These are phyloP conservation scores for Xylariomycetidae sp. DNA, from an alignment of 2,329 filamentous ascomycete species.

Conservation along the genomic window DNA sequence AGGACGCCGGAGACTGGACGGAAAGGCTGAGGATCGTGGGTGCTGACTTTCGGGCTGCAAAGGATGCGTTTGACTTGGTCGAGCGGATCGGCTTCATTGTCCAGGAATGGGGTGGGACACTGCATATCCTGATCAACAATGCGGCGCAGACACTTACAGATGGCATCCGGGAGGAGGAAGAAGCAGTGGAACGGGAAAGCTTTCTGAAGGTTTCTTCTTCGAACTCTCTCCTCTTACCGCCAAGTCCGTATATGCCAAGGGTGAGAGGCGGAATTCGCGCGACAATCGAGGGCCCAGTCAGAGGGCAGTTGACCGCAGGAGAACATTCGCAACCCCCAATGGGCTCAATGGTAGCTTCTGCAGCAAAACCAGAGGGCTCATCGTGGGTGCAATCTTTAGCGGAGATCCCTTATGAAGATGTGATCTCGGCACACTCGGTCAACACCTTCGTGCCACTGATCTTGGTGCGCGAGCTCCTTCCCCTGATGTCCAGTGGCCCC, in stretches of 20 bases:
- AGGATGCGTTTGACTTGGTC: conserved; percentile 6
- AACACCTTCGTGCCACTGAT: conserved; percentile 11
- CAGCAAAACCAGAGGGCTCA: neutral
- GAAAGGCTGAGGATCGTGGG: conserved; percentile 4
- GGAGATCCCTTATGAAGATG: conserved; percentile 10
- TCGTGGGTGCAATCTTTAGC: conserved; percentile 9
- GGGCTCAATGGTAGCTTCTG: too few species aligned
- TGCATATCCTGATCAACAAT: conserved; percentile 9
- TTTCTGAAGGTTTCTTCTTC: neutral
- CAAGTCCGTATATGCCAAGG: conserved; percentile 1
- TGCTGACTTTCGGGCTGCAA: conserved; percentile 5
- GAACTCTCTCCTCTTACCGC: neutral
- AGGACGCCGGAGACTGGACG: conserved; percentile 4
- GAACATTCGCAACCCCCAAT: too few species aligned
- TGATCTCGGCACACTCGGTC: conserved; percentile 10
- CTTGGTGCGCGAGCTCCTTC: conserved; percentile 6
- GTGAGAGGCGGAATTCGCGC: conserved; percentile 2
- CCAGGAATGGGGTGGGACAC: conserved; percentile 4
- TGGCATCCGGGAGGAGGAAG: conserved; percentile 5
- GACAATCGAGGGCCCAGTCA: conserved; percentile 3
- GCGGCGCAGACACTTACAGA: conserved; percentile 8
- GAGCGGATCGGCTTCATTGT: conserved; percentile 3
- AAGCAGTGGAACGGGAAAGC: conserved; percentile 2
- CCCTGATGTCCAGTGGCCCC: conserved; percentile 3
- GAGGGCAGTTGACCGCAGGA: neutral